phyloP scores from a whole-genome alignment of 1,139 yeast genomes.

The Candida smagusa region DNA sequence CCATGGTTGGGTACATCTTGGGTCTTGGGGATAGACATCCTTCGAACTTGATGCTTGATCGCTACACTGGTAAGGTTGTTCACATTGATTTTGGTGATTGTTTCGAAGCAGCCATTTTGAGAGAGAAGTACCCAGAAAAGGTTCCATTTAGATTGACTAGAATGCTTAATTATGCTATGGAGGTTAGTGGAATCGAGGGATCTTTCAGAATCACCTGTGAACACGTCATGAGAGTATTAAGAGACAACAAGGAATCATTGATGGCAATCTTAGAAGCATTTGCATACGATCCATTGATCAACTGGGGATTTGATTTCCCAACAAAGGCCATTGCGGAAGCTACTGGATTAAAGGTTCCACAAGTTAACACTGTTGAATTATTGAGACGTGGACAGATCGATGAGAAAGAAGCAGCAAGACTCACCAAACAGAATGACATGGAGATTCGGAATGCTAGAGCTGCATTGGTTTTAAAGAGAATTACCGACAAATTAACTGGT shows the following conservation, averaged over 20 bases:
- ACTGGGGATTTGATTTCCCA: slow-evolving; percentile 97
- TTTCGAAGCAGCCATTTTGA: slow-evolving; percentile 93
- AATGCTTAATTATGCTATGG: slow-evolving; percentile 98
- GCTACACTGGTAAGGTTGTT: slow-evolving; percentile 90
- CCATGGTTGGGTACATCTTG: slow-evolving; percentile 94
- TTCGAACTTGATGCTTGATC: slow-evolving; percentile 90
- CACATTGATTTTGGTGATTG: slow-evolving; percentile 99
- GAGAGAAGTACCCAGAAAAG: slow-evolving; percentile 97
- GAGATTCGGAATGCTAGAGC: slow-evolving; percentile 90
- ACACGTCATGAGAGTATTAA: slow-evolving; percentile 90
- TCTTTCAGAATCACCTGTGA: slow-evolving; percentile 95
- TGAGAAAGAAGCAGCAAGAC: slow-evolving; percentile 67
- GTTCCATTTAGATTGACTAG: slow-evolving; percentile 96
- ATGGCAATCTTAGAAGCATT: slow-evolving; percentile 98
- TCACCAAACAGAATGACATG: slow-evolving; percentile 72
- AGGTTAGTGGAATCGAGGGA: slow-evolving; percentile 98
- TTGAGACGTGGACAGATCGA: slow-evolving; percentile 72
- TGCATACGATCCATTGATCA: slow-evolving; percentile 96
- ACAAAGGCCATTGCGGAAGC: slow-evolving; percentile 73
- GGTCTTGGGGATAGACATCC: slow-evolving; percentile 99
- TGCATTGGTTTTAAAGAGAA: slow-evolving; percentile 81
- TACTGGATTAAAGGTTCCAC: slow-evolving; percentile 66
- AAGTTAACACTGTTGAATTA: slow-evolving; percentile 63
- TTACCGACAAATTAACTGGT: slow-evolving; percentile 90
- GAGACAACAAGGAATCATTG: slow-evolving; percentile 92